These are phyloP conservation scores for Penicillium sp. DNA, from an alignment of 2,329 filamentous ascomycete species.

Conservation along the genomic window DNA sequence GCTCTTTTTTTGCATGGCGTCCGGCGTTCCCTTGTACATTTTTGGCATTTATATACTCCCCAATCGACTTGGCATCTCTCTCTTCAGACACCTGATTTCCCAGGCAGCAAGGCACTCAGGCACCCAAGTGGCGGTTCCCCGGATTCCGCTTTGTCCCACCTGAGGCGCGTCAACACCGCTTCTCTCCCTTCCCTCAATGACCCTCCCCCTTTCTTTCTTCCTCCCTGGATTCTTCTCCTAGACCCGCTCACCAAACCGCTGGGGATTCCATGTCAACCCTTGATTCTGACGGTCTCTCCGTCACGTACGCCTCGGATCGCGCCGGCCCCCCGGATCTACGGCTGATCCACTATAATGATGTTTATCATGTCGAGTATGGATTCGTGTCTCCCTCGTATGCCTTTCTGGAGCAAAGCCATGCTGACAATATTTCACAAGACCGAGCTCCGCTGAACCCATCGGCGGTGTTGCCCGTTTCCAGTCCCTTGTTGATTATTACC, in stretches of 20 bases:
- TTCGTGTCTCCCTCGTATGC: background rate
- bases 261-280: conserved; percentile 26
- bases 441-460: conserved; percentile 72
- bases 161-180: background rate
- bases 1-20: conserved; percentile 26
- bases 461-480: conserved; percentile 81
- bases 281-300: conserved; percentile 36
- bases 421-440: conserved; percentile 36
- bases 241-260: too few species aligned
- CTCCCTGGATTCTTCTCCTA: background rate
- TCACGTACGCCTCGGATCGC: conserved; percentile 45
- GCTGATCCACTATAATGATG: conserved; percentile 89
- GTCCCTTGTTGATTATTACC: conserved; percentile 72
- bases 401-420: background rate
- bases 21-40: conserved; percentile 10
- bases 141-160: background rate
- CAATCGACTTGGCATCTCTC: conserved; percentile 2
- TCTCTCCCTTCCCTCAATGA: background rate
- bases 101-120: background rate
- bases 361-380: conserved; percentile 75
- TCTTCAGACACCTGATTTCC: background rate
- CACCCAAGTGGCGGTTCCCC: background rate
- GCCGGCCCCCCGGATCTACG: conserved; percentile 65
- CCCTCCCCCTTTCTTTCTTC: background rate
- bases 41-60: conserved; percentile 1